phyloP scores from a whole-genome alignment of 371 early-diverging fungal species.

The Syncephalastrum sp. region DNA sequence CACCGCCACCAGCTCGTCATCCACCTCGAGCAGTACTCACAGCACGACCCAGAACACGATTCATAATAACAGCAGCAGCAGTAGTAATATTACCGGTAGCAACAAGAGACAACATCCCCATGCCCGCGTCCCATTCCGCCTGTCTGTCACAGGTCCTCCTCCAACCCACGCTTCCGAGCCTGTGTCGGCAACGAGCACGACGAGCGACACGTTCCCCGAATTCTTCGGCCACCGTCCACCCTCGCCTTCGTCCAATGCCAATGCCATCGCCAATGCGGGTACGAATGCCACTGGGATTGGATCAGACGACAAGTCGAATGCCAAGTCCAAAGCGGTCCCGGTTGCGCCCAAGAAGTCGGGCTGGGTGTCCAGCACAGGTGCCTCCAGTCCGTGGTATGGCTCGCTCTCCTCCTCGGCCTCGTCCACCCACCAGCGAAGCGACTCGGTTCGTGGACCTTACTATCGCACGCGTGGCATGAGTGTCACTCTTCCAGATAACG shows the following conservation, averaged over 20 bases:
- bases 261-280: slow-evolving; percentile 3
- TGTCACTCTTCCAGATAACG: slow-evolving; percentile 37
- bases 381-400: slow-evolving; percentile 43
- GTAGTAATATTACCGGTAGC: background rate
- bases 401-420: slow-evolving; percentile 36
- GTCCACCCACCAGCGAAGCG: slow-evolving; percentile 37
- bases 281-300: slow-evolving; percentile 9
- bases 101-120: slow-evolving; percentile 4
- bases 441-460: slow-evolving; percentile 50
- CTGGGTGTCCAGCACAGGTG: slow-evolving; percentile 50
- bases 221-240: slow-evolving; percentile 9
- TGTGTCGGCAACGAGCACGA: slow-evolving; percentile 5
- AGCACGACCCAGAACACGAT: background rate
- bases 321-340: slow-evolving; percentile 18
- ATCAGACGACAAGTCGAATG: background rate
- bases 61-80: background rate
- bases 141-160: slow-evolving; percentile 7
- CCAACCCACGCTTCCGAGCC: background rate
- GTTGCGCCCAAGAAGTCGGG: slow-evolving; percentile 34
- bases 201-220: slow-evolving; percentile 10
- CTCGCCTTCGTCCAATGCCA: slow-evolving; percentile 8
- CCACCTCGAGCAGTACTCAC: background rate
- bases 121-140: slow-evolving; percentile 8
- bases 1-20: slow-evolving; percentile 6
- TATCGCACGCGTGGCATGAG: slow-evolving; percentile 52